These are phyloP conservation scores for Nicotiana paniculata DNA, from an alignment of 257 asterid genomes.

Conservation along the genomic window DNA sequence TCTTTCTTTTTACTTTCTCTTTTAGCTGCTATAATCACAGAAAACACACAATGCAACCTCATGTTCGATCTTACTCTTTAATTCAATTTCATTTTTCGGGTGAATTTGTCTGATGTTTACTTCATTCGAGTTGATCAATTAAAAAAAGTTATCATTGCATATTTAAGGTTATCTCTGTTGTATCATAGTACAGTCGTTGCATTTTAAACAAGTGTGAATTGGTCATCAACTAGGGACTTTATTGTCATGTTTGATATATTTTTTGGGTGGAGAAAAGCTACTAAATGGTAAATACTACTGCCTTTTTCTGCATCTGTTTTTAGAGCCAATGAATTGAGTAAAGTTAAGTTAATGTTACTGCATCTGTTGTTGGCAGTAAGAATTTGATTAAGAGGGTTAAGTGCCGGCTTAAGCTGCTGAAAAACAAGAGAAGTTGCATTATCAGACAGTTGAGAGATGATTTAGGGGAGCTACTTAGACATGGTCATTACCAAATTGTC, in stretches of 20 bases:
- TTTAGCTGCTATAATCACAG: not conserved
- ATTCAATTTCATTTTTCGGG: not conserved
- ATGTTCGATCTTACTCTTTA: too few relatives aligned
- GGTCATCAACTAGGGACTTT: not conserved
- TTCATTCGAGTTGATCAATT: too few relatives aligned
- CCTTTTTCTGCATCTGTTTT: not conserved
- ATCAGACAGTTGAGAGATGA: constrained; percentile 53
- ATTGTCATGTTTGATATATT: constrained; percentile 44
- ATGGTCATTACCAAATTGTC: constrained; percentile 52
- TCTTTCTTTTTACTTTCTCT: not conserved
- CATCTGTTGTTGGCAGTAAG: constrained; percentile 35
- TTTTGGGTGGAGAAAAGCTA: constrained; percentile 88
- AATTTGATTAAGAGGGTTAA: constrained; percentile 45
- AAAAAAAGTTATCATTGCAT: not conserved
- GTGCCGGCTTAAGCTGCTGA: constrained; percentile 58
- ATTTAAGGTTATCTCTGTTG: not conserved
- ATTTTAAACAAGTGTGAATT: not conserved
- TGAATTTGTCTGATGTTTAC: too few relatives aligned
- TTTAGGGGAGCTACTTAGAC: constrained; percentile 58
- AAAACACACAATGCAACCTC: not conserved
- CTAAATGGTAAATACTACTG: constrained; percentile 48
- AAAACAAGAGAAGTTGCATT: constrained; percentile 54
- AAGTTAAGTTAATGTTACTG: not conserved
- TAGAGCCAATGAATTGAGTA: not conserved
- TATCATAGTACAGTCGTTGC: not conserved